These are phyloP conservation scores for Xylaria sp. DNA, from an alignment of 2,329 filamentous ascomycete species.

Conservation along the genomic window DNA sequence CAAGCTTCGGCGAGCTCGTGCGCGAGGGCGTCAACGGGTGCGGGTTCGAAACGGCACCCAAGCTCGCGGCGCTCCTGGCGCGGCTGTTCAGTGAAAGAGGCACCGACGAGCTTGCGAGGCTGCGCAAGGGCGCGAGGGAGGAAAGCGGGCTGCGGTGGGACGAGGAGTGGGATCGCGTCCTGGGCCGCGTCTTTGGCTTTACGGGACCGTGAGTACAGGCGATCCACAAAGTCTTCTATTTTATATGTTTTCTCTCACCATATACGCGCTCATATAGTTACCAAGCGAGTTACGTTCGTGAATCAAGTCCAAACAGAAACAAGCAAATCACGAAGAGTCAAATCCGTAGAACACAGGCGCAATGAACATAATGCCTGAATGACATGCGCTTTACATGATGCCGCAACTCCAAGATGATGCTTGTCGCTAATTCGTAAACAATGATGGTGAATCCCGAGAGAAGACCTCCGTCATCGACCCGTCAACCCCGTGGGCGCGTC, in stretches of 20 bases:
- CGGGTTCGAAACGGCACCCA: slow-evolving; percentile 76
- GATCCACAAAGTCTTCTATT: no score
- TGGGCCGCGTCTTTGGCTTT: slow-evolving; percentile 71
- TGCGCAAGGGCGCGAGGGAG: slow-evolving; percentile 72
- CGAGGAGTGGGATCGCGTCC: slow-evolving; percentile 87
- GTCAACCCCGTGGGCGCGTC: no score
- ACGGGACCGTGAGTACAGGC: slow-evolving; percentile 28
- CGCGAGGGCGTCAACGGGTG: slow-evolving; percentile 83
- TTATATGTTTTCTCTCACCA: no score
- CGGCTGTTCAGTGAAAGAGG: slow-evolving; percentile 62
- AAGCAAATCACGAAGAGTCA: not conserved
- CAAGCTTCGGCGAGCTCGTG: slow-evolving; percentile 90
- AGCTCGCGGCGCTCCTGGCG: slow-evolving; percentile 67
- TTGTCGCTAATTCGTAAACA: slow-evolving; percentile 14
- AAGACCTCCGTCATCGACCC: not conserved
- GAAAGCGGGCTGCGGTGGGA: slow-evolving; percentile 86
- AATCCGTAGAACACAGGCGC: no score
- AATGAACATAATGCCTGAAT: not conserved
- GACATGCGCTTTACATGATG: slow-evolving; percentile 4
- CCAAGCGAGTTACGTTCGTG: no score
- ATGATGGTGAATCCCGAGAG: not conserved
- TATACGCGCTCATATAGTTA: no score
- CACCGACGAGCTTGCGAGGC: slow-evolving; percentile 57
- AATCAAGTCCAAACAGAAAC: not conserved
- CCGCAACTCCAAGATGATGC: slow-evolving; percentile 23